These are phyloP conservation scores for Pyrus betulifolia DNA, from an alignment of 306 rosid species.

Conservation along the genomic window DNA sequence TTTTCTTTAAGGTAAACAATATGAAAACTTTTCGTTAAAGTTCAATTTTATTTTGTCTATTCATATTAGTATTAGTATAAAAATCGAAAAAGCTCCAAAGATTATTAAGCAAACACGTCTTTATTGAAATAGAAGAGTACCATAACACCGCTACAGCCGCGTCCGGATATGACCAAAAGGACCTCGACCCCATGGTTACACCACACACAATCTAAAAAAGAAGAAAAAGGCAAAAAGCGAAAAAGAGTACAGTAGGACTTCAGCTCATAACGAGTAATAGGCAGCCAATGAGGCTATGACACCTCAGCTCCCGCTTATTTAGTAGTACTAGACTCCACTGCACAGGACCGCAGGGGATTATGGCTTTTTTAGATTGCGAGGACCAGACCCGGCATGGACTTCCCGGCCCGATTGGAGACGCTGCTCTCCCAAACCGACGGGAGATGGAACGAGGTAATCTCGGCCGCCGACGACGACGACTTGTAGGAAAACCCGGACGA, in stretches of 20 bases:
- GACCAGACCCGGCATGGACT: constrained; percentile 92
- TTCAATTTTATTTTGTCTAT: too few relatives aligned
- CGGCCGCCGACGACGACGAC: constrained; percentile 22
- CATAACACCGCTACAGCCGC: constrained; percentile 18
- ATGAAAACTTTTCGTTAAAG: too few relatives aligned
- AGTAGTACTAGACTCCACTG: background rate
- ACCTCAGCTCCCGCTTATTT: constrained; percentile 29
- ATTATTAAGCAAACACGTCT: constrained; percentile 10
- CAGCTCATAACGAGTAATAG: background rate
- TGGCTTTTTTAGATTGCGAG: constrained; percentile 45
- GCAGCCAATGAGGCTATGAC: constrained; percentile 17
- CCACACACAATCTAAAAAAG: background rate
- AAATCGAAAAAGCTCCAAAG: background rate
- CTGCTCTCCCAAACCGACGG: constrained; percentile 90
- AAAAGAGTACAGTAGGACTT: background rate
- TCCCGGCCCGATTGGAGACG: constrained; percentile 56
- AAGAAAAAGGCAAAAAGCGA: background rate
- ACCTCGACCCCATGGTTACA: constrained; percentile 28
- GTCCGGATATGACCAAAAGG: constrained; percentile 22
- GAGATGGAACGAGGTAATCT: constrained; percentile 46
- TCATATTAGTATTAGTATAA: too few relatives aligned
- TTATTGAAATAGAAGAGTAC: constrained; percentile 27
- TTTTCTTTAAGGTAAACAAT: too few relatives aligned
- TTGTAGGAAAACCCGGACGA: constrained; percentile 1
- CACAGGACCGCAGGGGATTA: constrained; percentile 6